phyloP scores from a whole-genome alignment of 139 green algal species.

The Axilococcus clingmanii region DNA sequence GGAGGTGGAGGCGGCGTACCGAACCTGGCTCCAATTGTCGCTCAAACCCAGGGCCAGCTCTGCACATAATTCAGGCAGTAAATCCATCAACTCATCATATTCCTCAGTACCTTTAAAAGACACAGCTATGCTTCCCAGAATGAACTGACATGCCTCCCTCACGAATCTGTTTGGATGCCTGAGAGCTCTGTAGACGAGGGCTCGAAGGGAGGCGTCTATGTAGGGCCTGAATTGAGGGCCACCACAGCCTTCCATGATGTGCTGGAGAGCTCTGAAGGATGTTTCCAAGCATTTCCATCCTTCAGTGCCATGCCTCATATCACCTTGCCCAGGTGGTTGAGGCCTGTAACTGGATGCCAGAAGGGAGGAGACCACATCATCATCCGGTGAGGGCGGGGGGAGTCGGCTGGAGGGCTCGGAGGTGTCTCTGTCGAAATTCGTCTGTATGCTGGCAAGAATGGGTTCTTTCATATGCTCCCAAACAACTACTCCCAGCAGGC shows the following conservation, averaged over 20 bases:
- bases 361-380: conserved; percentile 23
- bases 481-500: conserved; percentile 25
- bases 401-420: background rate
- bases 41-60: conserved; percentile 21
- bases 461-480: conserved; percentile 20
- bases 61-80: conserved; percentile 8
- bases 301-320: conserved; percentile 80
- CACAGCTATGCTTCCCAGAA: conserved; percentile 41
- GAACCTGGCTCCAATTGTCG: conserved; percentile 92
- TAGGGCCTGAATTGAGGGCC: conserved; percentile 19
- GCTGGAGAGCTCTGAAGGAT: conserved; percentile 42
- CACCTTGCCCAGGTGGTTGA: conserved; percentile 45
- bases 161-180: conserved; percentile 86
- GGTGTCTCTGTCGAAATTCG: conserved; percentile 44
- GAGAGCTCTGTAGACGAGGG: conserved; percentile 37
- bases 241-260: conserved; percentile 48
- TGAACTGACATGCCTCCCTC: conserved; percentile 55
- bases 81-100: background rate
- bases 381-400: background rate
- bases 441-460: conserved; percentile 51
- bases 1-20: conserved; percentile 62
- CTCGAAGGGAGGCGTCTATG: conserved; percentile 15
- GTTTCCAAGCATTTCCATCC: conserved; percentile 86
- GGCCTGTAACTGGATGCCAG: conserved; percentile 26
- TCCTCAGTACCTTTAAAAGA: conserved; percentile 24